Conservation (phyloP, 495 filamentous ascomycete genomes). For the Aspergillus panamensis region DNA sequence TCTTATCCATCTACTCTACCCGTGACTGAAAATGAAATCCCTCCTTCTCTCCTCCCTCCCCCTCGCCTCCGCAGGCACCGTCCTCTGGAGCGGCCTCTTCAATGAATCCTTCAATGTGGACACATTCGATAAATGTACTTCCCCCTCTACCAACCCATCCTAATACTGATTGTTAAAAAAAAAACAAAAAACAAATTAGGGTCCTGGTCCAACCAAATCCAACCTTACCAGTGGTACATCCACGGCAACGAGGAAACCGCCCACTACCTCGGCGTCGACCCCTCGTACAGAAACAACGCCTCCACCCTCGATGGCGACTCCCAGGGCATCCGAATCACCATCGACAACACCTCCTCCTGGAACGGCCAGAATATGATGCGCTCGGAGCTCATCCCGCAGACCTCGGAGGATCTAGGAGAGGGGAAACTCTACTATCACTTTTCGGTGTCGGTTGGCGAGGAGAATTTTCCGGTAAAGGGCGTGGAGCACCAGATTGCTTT, state of each 20-base stretch:
- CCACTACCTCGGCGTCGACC: conserved; percentile 55
- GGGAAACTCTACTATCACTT: conserved; percentile 71
- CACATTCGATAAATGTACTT: conserved; percentile 27
- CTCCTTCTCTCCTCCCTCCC: conserved; percentile 17
- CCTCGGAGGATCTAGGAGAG: conserved; percentile 55
- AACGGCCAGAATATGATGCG: conserved; percentile 59
- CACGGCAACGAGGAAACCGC: conserved; percentile 54
- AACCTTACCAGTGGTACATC: conserved; percentile 72
- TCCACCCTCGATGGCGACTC: conserved; percentile 48
- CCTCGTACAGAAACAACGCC: conserved; percentile 63
- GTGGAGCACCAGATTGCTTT: conserved; percentile 75
- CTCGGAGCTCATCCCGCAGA: conserved; percentile 67
- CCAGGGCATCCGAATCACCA: conserved; percentile 66
- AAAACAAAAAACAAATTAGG: conserved; percentile 36
- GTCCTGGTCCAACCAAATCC: conserved; percentile 64
- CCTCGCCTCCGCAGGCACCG: conserved; percentile 23
- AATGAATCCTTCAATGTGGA: conserved; percentile 20
- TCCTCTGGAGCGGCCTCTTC: conserved; percentile 31
- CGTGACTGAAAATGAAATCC: conserved; percentile 21
- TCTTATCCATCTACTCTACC: too few species aligned
- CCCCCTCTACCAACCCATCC: neutral
- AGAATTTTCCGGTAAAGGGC: conserved; percentile 55
- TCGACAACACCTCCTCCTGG: conserved; percentile 59
- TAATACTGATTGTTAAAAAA: neutral
- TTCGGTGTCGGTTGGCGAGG: conserved; percentile 54